Conservation (phyloP, 108 stramenopile species). For the Nannochloropsis salina region DNA sequence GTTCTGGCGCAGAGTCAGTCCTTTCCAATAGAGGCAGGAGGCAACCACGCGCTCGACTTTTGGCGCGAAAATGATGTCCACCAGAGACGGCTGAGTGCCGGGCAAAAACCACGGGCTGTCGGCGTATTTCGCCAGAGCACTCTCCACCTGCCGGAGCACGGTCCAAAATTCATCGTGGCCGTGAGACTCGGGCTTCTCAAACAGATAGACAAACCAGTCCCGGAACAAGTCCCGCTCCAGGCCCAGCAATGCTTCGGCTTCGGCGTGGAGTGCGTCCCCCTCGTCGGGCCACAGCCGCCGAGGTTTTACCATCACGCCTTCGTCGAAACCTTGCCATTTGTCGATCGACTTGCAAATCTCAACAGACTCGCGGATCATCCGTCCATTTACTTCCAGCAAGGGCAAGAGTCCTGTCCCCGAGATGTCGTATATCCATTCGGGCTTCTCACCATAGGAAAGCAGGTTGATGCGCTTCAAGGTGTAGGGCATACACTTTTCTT, state of each 20-base stretch:
- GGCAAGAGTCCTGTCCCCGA: slow-evolving; percentile 1
- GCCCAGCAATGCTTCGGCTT: not conserved
- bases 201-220: slow-evolving; percentile 10
- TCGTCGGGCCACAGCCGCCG: not conserved
- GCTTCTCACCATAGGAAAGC: slow-evolving; percentile 12
- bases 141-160: not conserved
- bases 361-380: not conserved
- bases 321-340: not conserved
- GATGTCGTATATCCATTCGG: slow-evolving; percentile 19
- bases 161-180: not conserved
- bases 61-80: slow-evolving; percentile 16
- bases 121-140: not conserved
- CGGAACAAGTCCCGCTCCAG: slow-evolving; percentile 5
- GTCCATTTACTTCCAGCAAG: not conserved
- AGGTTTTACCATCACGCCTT: not conserved
- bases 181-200: not conserved
- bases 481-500: not conserved
- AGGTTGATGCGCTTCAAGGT: not conserved
- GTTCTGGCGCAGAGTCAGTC: not conserved
- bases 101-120: not conserved
- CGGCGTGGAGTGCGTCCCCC: not conserved
- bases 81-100: not conserved
- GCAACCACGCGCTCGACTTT: not conserved
- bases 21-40: not conserved
- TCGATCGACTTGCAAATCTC: slow-evolving; percentile 13